Evolutionary conservation across 805 yeast species (phyloP), one percentile per base, ranked within the genome.

Genomic region (Wickerhamomyces sydowiorum): DNA sequence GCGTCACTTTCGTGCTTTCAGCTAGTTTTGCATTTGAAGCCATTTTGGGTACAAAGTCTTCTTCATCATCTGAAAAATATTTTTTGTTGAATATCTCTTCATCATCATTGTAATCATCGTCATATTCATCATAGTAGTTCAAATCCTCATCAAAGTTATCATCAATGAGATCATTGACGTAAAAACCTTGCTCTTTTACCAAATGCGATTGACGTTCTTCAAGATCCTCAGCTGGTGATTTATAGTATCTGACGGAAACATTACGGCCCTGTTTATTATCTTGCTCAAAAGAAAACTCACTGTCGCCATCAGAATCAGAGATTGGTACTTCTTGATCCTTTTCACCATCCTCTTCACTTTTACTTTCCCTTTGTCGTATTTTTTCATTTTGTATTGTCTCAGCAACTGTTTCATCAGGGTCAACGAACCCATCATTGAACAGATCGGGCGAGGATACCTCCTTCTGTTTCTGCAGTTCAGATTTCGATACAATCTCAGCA

Each of bases 231-330:
- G 42, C 38, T 4, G 48, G 50, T 4, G 55, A 51, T 40, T 73
- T 73, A 53, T 78, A 77, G 53, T 76, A 77, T 44, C 74, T 71
- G 19, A 73, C 68, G 0, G 82, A 76, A 1, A 74, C 62, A 41
- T 76, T 75, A 45, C 83, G 62, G 3, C 76, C 78, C n/a, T 73
- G 67, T 7, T 60, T 49, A 1, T 58, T 61, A 15, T 66, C 69
- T 34, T 65, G 64, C 37, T 74, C 78, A 48, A 78, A 78, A 1
- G 82, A 77, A 48, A 76, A 78, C 41, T 65, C 56, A 38, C 65
- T 60, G 6, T 3, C 22, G 12, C 17, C 17, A 7, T 47, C 48
- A 2, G 65, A 61, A 3, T 54, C 41, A 15, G 41, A 46, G 36
- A 60, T 63, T 1, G 52, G 52, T 14, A 44, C 56, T n/a, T 44